Percentiles rank a stretch among this genome's conserved stretches.
phyloP scores from a whole-genome alignment of 2,329 filamentous ascomycete species.

The Colletotrichum eremochloae region DNA sequence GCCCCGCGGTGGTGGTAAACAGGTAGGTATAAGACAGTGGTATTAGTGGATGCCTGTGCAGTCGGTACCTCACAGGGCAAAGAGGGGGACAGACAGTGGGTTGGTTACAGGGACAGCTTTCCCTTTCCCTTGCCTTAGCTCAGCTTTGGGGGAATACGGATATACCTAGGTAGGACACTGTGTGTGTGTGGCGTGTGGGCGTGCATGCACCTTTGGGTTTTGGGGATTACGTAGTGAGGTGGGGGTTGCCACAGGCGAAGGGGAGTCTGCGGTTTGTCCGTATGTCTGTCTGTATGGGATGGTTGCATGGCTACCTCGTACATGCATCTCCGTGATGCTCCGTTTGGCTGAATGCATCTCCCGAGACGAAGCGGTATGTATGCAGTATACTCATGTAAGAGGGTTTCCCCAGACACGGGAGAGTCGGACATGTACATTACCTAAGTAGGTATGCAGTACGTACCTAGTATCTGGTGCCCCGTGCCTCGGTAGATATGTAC shows the following conservation, averaged over 20 bases:
- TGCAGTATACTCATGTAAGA: neutral
- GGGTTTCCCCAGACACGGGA: slow-evolving; percentile 6
- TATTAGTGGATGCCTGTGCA: neutral
- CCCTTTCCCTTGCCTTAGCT: slow-evolving; percentile 15
- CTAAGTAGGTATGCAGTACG: too few species aligned
- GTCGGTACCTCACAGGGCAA: neutral
- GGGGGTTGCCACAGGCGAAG: neutral
- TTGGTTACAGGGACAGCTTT: slow-evolving; percentile 16
- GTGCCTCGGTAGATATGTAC: neutral
- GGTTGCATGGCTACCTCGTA: neutral
- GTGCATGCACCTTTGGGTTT: neutral
- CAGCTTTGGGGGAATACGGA: neutral
- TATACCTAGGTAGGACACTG: too few species aligned
- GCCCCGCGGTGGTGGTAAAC: slow-evolving; percentile 10
- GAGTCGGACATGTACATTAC: neutral
- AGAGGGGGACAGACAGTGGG: neutral
- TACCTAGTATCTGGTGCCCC: too few species aligned
- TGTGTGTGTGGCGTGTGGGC: neutral
- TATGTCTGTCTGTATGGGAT: neutral
- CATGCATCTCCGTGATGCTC: neutral
- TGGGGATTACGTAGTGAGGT: slow-evolving; percentile 26
- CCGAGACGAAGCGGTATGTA: too few species aligned
- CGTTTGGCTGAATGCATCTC: neutral
- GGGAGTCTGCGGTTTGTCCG: too few species aligned
- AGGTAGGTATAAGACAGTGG: neutral